phyloP scores from a whole-genome alignment of 2,329 filamentous ascomycete genomes.

The Penicillium sp. region DNA sequence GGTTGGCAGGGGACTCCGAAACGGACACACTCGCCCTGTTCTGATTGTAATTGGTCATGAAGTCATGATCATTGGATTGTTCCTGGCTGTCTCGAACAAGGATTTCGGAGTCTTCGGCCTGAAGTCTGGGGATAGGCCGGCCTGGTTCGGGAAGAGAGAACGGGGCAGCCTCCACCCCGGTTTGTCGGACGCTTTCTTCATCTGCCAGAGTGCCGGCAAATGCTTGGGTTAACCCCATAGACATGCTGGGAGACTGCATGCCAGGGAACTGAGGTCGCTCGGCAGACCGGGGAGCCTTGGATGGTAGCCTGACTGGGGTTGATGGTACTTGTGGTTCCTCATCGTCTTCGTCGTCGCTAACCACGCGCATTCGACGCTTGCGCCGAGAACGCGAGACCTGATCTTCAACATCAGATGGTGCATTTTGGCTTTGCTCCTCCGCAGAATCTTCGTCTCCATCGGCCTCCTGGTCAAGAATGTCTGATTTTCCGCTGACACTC shows the following conservation, averaged over 20 bases:
- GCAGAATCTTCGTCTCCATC: conserved; percentile 46
- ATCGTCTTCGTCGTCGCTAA: conserved; percentile 66
- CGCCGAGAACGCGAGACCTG: conserved; percentile 49
- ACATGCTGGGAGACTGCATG: conserved; percentile 51
- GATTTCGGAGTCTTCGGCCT: conserved; percentile 62
- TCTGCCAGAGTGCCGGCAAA: conserved; percentile 86
- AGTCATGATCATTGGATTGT: conserved; percentile 39
- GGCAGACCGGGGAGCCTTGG: conserved; percentile 27
- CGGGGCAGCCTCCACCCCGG: conserved; percentile 51
- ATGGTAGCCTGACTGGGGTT: conserved; percentile 33
- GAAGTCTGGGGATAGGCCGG: conserved; percentile 58
- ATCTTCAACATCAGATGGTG: conserved; percentile 43
- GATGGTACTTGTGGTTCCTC: conserved; percentile 40
- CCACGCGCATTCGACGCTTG: conserved; percentile 55
- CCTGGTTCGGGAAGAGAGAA: conserved; percentile 50
- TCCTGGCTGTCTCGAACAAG: conserved; percentile 59
- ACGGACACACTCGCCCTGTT: conserved; percentile 36
- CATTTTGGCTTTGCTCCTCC: conserved; percentile 24
- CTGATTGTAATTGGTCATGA: conserved; percentile 44
- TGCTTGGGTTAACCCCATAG: conserved; percentile 78
- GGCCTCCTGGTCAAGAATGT: conserved; percentile 31
- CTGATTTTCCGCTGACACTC: conserved; percentile 14
- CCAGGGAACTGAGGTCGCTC: conserved; percentile 63
- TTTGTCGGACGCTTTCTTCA: conserved; percentile 44
- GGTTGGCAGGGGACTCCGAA: conserved; percentile 36